phyloP scores from a whole-genome alignment of 805 yeast genomes.

The Lachancea sp. region DNA sequence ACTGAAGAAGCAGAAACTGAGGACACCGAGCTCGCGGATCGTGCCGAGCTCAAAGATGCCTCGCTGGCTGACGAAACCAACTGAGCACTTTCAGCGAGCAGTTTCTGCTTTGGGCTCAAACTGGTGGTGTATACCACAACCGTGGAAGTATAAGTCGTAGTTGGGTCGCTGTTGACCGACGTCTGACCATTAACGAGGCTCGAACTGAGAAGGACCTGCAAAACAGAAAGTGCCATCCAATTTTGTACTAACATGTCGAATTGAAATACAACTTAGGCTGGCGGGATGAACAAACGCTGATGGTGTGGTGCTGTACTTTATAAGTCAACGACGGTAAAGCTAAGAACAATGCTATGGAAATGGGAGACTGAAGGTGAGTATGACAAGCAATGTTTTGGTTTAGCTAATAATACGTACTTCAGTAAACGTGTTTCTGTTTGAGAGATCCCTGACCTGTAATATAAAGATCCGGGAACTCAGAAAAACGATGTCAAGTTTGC shows the following conservation, averaged over 20 bases:
- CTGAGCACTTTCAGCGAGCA: conserved; percentile 19
- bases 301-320: too few relatives aligned
- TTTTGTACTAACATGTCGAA: background rate
- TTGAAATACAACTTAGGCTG: background rate
- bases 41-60: background rate
- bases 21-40: background rate
- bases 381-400: background rate
- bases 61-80: conserved; percentile 17
- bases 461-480: too few relatives aligned
- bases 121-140: conserved; percentile 9
- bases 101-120: conserved; percentile 5
- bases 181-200: conserved; percentile 2
- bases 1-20: conserved; percentile 18
- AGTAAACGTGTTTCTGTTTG: too few relatives aligned
- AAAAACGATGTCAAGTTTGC: too few relatives aligned
- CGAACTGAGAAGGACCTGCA: background rate
- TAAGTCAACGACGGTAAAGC: background rate
- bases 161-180: conserved; percentile 2
- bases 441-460: too few relatives aligned
- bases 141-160: conserved; percentile 13
- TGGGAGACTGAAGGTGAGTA: background rate
- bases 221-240: background rate
- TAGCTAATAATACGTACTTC: too few relatives aligned
- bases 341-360: background rate
- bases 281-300: background rate